Evolutionary conservation across 768 basidiomycete species (phyloP).

Genomic region (Auriscalpium orientale): DNA sequence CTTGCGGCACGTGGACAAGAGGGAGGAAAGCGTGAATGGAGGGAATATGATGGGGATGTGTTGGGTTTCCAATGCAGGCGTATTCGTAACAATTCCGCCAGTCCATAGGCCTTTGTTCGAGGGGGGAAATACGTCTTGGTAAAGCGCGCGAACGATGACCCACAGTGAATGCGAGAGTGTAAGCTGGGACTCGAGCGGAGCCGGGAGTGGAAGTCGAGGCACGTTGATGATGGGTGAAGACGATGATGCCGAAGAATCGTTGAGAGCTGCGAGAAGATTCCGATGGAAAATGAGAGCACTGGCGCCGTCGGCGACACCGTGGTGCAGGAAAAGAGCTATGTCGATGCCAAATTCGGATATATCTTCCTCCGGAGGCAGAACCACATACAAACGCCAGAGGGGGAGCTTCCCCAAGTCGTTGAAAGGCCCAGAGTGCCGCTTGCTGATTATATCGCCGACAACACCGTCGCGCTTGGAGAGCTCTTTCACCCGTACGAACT

Average conservation of each 20-base stretch:
- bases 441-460: neutral
- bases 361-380: neutral
- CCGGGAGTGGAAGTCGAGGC: neutral
- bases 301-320: slow-evolving; percentile 1
- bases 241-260: neutral
- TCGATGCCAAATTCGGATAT: neutral
- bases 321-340: neutral
- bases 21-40: neutral
- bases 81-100: neutral
- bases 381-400: neutral
- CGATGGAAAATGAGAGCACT: neutral
- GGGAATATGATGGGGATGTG: neutral
- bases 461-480: neutral
- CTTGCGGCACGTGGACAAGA: neutral
- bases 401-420: neutral
- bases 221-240: neutral
- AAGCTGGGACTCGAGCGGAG: neutral
- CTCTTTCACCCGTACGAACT: neutral
- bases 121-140: neutral
- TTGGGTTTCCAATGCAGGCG: neutral
- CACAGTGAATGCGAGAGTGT: neutral
- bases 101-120: neutral
- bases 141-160: neutral
- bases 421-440: neutral
- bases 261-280: neutral